Evolutionary conservation across 2,329 filamentous ascomycete genomes (phyloP), one percentile per base, ranked within the genome.

Genomic region (Fusarium xylarioides): DNA sequence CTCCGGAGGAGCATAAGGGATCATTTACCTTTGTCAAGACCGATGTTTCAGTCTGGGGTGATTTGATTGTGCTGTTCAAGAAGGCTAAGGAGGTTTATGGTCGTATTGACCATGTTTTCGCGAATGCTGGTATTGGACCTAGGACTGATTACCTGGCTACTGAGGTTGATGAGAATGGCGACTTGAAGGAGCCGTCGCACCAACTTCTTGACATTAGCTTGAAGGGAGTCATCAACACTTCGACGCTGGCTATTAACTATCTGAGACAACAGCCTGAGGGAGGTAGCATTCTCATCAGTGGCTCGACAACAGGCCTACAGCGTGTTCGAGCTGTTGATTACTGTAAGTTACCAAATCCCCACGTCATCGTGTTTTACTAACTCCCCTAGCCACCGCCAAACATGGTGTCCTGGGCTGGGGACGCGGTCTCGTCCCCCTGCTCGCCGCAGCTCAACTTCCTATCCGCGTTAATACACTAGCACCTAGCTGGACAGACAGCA

Each of bases 101-200:
- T 77, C 92, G 93, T 69, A 88, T 95, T 68, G 93, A 93, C 47
- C 89, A 93, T 78, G 93, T 93, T 11, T 94, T 95, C 76, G 90
- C 92, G 59, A 91, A 91, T 71, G 89, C 89, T 1, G 89, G 89
- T 21, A 80, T 90, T 35, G 81, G 80, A 1, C 84, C 85, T 14
- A 81, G 81, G 7, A 81, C 82, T 5, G 78, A 86, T 73, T 89
- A 87, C 69, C 70, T 89, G 5, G 81, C 81, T 8, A 80, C 83
- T 5, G 82, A 83, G n/a, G 78, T 86, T 15, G 86, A 89, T 55
- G 83, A 82, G 26, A 82, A 83, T n/a, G 87, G 86, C 1, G 83
- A 88, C 38, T 81, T 85, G 10, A 77, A 83, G 40, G 84, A 87
- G 62, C 87, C 87, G 5, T 79, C 77, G 21, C 74, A 81, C 9